phyloP scores from a whole-genome alignment of 164 flowering plant genomes.

The Nelumbo lutea region DNA sequence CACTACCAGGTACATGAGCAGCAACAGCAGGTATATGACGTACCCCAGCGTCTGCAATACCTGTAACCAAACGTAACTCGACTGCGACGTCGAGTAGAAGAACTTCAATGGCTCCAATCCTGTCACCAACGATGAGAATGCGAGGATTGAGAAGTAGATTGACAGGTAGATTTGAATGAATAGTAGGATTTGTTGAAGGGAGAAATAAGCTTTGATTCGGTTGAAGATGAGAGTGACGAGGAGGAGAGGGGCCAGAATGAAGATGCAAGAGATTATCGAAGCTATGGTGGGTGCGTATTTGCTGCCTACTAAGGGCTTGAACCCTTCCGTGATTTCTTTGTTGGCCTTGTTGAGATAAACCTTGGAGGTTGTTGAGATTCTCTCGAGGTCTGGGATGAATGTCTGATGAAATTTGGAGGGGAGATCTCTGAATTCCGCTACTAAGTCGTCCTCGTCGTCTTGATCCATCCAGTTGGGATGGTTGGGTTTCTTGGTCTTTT shows the following conservation, averaged over 20 bases:
- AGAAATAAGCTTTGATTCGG: slow-evolving; percentile 66
- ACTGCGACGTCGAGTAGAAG: slow-evolving; percentile 66
- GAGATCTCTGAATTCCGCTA: slow-evolving; percentile 59
- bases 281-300: slow-evolving; percentile 71
- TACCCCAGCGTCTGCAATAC: slow-evolving; percentile 76
- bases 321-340: slow-evolving; percentile 56
- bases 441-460: slow-evolving; percentile 49
- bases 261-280: slow-evolving; percentile 46
- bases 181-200: slow-evolving; percentile 72
- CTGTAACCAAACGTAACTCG: slow-evolving; percentile 71
- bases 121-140: slow-evolving; percentile 50
- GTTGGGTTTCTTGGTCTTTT: slow-evolving; percentile 6
- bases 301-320: slow-evolving; percentile 78
- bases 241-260: slow-evolving; percentile 66
- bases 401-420: slow-evolving; percentile 67
- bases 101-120: slow-evolving; percentile 80
- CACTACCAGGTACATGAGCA: slow-evolving; percentile 68
- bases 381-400: slow-evolving; percentile 69
- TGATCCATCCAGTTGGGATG: slow-evolving; percentile 5
- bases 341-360: slow-evolving; percentile 57
- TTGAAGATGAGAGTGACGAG: slow-evolving; percentile 64
- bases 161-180: slow-evolving; percentile 77
- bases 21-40: slow-evolving; percentile 63
- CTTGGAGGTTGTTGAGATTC: slow-evolving; percentile 64
- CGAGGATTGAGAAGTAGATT: slow-evolving; percentile 82